These are phyloP conservation scores for Sporothrix phasma DNA, from an alignment of 2,329 filamentous ascomycete genomes.

Conservation along the genomic window DNA sequence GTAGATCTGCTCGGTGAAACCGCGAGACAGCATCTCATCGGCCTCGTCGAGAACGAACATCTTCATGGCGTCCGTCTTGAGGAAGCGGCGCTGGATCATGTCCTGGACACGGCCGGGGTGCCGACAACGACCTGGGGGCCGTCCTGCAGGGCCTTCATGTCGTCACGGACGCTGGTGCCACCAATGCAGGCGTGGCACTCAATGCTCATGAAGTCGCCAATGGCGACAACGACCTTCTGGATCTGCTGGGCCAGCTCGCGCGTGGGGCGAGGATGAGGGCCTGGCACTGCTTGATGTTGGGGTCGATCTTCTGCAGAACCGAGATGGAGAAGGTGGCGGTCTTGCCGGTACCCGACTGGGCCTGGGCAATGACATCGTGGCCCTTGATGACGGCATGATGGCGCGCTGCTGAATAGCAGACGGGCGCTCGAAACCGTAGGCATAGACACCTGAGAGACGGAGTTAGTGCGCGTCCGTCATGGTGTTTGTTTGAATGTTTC, in stretches of 20 bases:
- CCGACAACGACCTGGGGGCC: slow-evolving; percentile 96
- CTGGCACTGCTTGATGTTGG: slow-evolving; percentile 91
- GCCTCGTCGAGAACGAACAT: slow-evolving; percentile 99
- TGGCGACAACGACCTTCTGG: slow-evolving; percentile 97
- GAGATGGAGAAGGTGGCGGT: slow-evolving; percentile 99
- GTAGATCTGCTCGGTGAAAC: slow-evolving; percentile 99
- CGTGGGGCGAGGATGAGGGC: slow-evolving; percentile 92
- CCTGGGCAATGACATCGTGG: slow-evolving; percentile 98
- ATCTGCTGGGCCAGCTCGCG: slow-evolving; percentile 99
- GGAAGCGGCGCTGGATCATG: slow-evolving; percentile 97
- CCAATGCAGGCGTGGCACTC: slow-evolving; percentile 99
- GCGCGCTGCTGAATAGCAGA: slow-evolving; percentile 99
- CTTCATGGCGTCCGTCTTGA: slow-evolving; percentile 98
- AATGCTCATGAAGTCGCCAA: slow-evolving; percentile 99
- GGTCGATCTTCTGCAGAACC: slow-evolving; percentile 96
- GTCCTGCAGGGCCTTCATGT: slow-evolving; percentile 95
- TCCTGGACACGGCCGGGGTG: slow-evolving; percentile 95
- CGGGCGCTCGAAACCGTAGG: slow-evolving; percentile 99
- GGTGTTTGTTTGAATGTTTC: not conserved
- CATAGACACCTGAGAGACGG: slow-evolving; percentile 94
- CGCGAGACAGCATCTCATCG: slow-evolving; percentile 97
- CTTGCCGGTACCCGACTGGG: slow-evolving; percentile 99
- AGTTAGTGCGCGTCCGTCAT: slow-evolving; percentile 17
- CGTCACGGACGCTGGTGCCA: slow-evolving; percentile 93
- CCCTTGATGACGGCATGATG: slow-evolving; percentile 99